Evolutionary conservation across 208 protist species (phyloP).

Genomic region (Crithidia sp.): DNA sequence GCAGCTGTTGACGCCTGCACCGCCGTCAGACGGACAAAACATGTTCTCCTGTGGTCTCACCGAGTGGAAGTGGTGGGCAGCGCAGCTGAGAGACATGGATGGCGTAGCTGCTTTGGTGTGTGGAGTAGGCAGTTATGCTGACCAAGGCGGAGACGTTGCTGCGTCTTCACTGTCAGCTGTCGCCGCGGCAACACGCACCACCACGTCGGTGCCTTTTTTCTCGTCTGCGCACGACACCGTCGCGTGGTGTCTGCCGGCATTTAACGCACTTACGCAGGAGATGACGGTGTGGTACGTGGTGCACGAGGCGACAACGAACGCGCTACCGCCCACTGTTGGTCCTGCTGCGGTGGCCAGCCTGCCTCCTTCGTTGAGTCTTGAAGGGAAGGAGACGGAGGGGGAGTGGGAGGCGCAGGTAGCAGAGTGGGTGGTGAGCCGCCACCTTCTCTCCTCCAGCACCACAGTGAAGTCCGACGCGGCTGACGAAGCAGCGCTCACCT

Average conservation of each 20-base stretch:
- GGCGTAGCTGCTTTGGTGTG: background rate
- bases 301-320: background rate
- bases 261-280: background rate
- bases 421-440: conserved; percentile 16
- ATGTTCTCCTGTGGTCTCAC: background rate
- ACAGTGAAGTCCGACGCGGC: background rate
- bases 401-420: conserved; percentile 27
- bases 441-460: background rate
- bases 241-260: conserved; percentile 2
- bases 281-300: conserved; percentile 8
- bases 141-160: background rate
- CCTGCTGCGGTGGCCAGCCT: background rate
- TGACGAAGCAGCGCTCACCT: background rate
- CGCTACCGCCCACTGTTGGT: background rate
- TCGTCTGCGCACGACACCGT: too few species aligned
- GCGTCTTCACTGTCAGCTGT: background rate
- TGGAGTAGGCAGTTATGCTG: background rate
- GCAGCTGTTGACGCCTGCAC: background rate
- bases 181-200: background rate
- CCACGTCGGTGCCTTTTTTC: background rate
- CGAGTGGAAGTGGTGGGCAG: conserved; percentile 2
- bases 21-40: background rate
- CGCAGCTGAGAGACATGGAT: background rate
- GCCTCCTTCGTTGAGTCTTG: background rate
- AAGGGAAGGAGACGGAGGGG: too few species aligned